Base-by-base conservation (phyloP, 1,139 yeast species). In the Candida sp. region DNA sequence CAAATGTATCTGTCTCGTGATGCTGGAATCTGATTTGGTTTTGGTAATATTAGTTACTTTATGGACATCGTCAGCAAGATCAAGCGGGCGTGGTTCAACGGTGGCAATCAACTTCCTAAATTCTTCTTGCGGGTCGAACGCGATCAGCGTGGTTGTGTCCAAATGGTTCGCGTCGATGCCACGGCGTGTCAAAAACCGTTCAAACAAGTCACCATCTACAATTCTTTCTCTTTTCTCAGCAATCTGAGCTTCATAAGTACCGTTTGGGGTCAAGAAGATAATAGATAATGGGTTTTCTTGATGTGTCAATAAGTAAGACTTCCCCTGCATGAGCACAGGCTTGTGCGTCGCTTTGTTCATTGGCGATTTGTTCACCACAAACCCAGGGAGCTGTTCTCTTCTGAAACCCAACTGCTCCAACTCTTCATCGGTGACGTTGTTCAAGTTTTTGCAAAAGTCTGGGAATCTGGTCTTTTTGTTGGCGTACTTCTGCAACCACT, bases 231-330 rank as follows among this genome's bases (percentile, higher is more conserved):
- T 55, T 9, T 48, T 42, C 2, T 23, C 39, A 6, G 44, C 12
- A 17, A 57, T 26, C 47, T 63, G 66, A 1, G 67, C 69, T 55
- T 70, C 74, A 52, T 67, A 70, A 27, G 70, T 69, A 9, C 71
- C 72, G 40, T 58, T 58, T 38, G 58, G 58, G 33, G 65, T 62
- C 44, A 68, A 58, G 38, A 68, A 65, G 3, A 68, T 58, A 23
- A 68, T 61, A 7, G 55, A 47, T 12, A 57, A 48, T 0, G 85
- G 85, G 34, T 54, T 55, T 45, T 55, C 55, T 17, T 70, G 63
- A 3, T 80, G 79, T 0, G 81, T 78, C 56, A 57, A 65, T 3
- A 81, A 65, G 49, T 78, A 72, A 32, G 84, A 75, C 58, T 75
- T 77, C 1, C 84, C 84, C 37, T 72, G 70, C 40, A 76, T 48